A percentile compares a stretch with the other conserved stretches of the same genome.
Evolutionary conservation across 495 filamentous ascomycete genomes (phyloP).

Genomic region (Penicillium riverlandense): DNA sequence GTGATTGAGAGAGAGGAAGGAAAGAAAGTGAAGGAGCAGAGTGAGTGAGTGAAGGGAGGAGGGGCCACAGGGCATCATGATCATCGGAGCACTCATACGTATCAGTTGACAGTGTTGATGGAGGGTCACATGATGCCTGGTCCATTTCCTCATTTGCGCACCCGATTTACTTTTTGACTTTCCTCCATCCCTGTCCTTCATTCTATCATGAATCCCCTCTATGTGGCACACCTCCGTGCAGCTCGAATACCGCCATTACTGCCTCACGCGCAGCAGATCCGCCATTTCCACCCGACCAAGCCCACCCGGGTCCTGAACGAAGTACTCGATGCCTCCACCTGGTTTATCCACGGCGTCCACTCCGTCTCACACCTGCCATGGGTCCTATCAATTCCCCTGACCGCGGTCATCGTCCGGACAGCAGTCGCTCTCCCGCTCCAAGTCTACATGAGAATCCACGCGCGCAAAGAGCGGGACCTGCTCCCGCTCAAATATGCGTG

Average conservation of each 20-base stretch:
- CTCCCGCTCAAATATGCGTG: conserved; percentile 46
- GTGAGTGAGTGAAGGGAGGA: background rate
- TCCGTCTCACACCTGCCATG: conserved; percentile 55
- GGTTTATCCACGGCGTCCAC: conserved; percentile 57
- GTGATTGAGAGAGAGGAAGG: background rate
- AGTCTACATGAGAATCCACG: conserved; percentile 41
- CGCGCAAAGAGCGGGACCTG: conserved; percentile 35
- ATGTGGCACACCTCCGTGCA: conserved; percentile 1
- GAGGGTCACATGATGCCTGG: conserved; percentile 19
- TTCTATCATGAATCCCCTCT: conserved; percentile 9
- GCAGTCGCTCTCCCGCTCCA: conserved; percentile 52
- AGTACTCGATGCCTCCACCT: conserved; percentile 43
- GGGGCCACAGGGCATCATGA: conserved; percentile 1
- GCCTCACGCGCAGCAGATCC: conserved; percentile 16
- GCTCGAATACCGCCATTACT: conserved; percentile 1
- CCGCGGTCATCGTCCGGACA: conserved; percentile 56
- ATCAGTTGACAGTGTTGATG: conserved; percentile 20
- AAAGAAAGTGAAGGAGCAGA: background rate
- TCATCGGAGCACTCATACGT: background rate
- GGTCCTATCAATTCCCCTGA: conserved; percentile 61
- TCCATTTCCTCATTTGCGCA: background rate
- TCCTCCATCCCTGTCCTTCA: background rate
- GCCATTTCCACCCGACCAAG: conserved; percentile 41
- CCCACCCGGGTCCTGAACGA: conserved; percentile 36
- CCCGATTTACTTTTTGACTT: background rate